These are phyloP conservation scores for Cyamopsis tetragonoloba DNA, from an alignment of 306 rosid species.

Conservation along the genomic window DNA sequence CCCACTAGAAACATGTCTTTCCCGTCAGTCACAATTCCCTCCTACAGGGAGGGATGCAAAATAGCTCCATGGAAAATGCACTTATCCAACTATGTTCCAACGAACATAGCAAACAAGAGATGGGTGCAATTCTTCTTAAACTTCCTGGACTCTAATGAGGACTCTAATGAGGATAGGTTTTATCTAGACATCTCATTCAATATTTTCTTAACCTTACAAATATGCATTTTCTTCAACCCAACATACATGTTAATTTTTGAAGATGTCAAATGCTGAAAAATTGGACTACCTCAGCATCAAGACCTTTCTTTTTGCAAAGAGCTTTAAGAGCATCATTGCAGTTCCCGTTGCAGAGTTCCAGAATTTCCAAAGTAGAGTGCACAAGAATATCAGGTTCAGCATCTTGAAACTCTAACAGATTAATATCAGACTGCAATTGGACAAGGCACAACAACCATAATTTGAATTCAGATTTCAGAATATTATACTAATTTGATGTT, in stretches of 20 bases:
- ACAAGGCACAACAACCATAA: slow-evolving; percentile 15
- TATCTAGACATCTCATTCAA: slow-evolving; percentile 8
- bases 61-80: too few relatives aligned
- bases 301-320: slow-evolving; percentile 92
- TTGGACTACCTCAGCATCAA: slow-evolving; percentile 63
- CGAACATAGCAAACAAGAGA: too few relatives aligned
- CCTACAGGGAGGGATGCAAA: too few relatives aligned
- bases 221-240: not conserved
- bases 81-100: too few relatives aligned
- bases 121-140: too few relatives aligned
- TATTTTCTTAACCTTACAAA: not conserved
- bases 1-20: too few relatives aligned
- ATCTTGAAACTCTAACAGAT: slow-evolving; percentile 63
- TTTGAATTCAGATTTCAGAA: slow-evolving; percentile 7
- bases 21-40: too few relatives aligned
- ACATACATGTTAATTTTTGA: slow-evolving; percentile 9
- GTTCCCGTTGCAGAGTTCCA: slow-evolving; percentile 50
- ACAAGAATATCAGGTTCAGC: slow-evolving; percentile 85
- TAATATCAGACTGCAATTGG: slow-evolving; percentile 69
- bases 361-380: slow-evolving; percentile 49
- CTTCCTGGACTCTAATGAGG: too few relatives aligned
- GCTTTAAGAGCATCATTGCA: slow-evolving; percentile 63
- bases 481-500: not conserved
- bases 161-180: not conserved
- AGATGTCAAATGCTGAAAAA: slow-evolving; percentile 1